Base-by-base conservation (phyloP, 2,329 filamentous ascomycete genomes). In the Clonostachys solani region DNA sequence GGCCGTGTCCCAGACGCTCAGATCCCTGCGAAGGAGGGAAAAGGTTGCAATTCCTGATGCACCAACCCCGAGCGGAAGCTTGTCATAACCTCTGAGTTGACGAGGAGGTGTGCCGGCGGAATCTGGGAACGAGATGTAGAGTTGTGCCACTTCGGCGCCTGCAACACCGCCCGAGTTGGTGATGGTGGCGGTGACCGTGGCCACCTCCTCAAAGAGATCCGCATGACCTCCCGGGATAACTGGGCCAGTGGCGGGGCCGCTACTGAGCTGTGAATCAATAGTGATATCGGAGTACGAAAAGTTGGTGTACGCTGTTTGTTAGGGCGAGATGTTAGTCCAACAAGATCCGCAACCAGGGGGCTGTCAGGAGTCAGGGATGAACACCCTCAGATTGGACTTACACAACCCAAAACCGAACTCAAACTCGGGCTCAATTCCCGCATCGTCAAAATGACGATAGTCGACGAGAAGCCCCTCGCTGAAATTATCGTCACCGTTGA, bases 321-420 rank as follows among this genome's bases (percentile, higher is more conserved):
- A 45, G 33, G 35, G 13, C 19, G 40, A 16, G 15, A 17, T 15
- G 17, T 45, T 23, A 42, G 12, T 17, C 10, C 12, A 38, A 38
- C 5, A 36, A 37, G 23, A 29, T n/a, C 53, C 83, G 72, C 58
- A 86, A 84, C 62, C 82, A 76, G 33, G 81, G 75, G 23, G 23
- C 23, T 29, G 12, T 12, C 41, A 43, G 17, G 19, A 12, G 23
- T 33, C n/a, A 43, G n/a, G 19, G 41, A 29, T 13, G 23, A 19
- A 13, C 33, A 33, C 15, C 76, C 65, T 63, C 89, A 91, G 0
- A 70, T 74, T 0, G 87, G 89, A 53, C 55, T 54, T 48, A 42
- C 83, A 86, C 2, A 92, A 69, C 2, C 88, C 88, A 54, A 89
- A 83, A 9, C 88, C 88, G 60, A 92, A 92, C 42, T 85, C 78